Conservation (phyloP, 2,329 filamentous ascomycete species). For the Sphaerostilbella broomeana region DNA sequence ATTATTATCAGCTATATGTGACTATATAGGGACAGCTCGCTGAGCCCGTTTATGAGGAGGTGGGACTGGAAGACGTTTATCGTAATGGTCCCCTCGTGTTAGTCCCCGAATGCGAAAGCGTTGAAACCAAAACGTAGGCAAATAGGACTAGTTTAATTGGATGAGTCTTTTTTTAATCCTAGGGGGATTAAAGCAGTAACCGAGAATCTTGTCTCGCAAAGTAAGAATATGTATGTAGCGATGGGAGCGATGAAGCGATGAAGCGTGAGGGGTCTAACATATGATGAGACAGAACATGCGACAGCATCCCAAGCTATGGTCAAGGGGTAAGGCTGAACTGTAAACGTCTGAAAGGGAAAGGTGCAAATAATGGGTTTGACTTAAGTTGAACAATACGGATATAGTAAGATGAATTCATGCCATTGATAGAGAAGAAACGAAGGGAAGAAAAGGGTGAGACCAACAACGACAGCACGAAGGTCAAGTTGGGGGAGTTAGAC, state of each 20-base stretch:
- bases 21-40: no score
- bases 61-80: not conserved
- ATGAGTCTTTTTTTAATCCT: no score
- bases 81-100: constrained; percentile 11
- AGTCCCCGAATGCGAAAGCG: constrained; percentile 11
- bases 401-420: no score
- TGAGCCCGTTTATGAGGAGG: no score
- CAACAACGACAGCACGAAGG: constrained; percentile 6
- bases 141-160: no score
- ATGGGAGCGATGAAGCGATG: no score
- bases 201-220: no score
- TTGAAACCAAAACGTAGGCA: constrained; percentile 16
- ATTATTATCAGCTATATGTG: no score
- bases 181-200: no score
- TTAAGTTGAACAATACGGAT: constrained; percentile 1
- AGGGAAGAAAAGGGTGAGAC: constrained; percentile 7
- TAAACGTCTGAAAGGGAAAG: constrained; percentile 2
- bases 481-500: constrained; percentile 6
- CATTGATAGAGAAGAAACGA: no score
- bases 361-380: constrained; percentile 1
- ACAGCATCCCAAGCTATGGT: constrained; percentile 15
- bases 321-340: constrained; percentile 10
- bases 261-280: constrained; percentile 15
- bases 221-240: no score
- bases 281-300: constrained; percentile 17